These are phyloP conservation scores for Dissoconium aciculare DNA, from an alignment of 2,329 filamentous ascomycete genomes.

Conservation along the genomic window DNA sequence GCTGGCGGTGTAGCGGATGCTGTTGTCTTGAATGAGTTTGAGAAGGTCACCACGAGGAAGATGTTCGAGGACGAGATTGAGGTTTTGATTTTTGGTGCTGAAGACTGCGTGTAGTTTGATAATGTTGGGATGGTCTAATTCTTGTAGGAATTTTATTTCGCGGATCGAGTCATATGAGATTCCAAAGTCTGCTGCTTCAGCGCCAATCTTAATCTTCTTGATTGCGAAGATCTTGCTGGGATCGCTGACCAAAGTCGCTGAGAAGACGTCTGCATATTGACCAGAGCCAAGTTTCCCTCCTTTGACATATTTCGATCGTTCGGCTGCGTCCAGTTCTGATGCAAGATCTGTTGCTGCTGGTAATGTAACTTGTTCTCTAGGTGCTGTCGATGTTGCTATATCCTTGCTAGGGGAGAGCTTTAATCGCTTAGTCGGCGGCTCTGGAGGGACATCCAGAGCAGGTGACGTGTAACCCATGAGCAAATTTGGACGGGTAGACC, in stretches of 20 bases:
- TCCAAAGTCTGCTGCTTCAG: conserved; percentile 68
- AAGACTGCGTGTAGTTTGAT: conserved; percentile 87
- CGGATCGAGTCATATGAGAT: conserved; percentile 89
- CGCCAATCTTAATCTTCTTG: conserved; percentile 81
- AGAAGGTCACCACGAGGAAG: conserved; percentile 88
- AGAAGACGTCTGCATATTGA: conserved; percentile 92
- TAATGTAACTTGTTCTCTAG: too few species aligned
- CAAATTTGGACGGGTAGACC: too few species aligned
- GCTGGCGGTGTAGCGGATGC: conserved; percentile 65
- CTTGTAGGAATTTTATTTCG: conserved; percentile 89
- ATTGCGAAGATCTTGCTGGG: conserved; percentile 68
- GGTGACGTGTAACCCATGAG: conserved; percentile 16
- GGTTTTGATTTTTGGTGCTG: conserved; percentile 88
- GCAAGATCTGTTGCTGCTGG: conserved; percentile 25
- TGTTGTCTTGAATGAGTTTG: conserved; percentile 76
- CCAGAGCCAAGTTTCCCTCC: conserved; percentile 88
- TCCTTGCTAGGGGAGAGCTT: conserved; percentile 12
- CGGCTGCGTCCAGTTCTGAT: conserved; percentile 34
- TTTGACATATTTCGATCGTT: conserved; percentile 77
- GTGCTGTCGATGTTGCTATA: conserved; percentile 4
- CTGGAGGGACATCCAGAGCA: conserved; percentile 21
- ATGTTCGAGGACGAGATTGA: conserved; percentile 90
- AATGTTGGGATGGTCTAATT: conserved; percentile 89
- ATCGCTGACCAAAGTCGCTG: conserved; percentile 62
- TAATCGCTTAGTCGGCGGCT: conserved; percentile 20